Conservation (phyloP, 345 rosid species). For the rapeseed (Brassica napus) region Da-Ae NC_063435.1:5564501-5565000, state of each 20-base stretch:
- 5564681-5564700: slow-evolving; percentile 81
- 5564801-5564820: slow-evolving; percentile 2
- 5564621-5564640: slow-evolving; percentile 95
- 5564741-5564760: slow-evolving; percentile 87
- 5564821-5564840: slow-evolving; percentile 9
- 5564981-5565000: slow-evolving; percentile 22
- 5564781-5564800: slow-evolving; percentile 38
- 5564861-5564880: slow-evolving; percentile 11
- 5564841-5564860: slow-evolving; percentile 14
- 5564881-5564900: slow-evolving; percentile 82
- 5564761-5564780: slow-evolving; percentile 72
- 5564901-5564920: slow-evolving; percentile 82
- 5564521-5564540: neutral
- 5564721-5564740: slow-evolving; percentile 80
- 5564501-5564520: slow-evolving; percentile 81
- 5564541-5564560: slow-evolving; percentile 5
- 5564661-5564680: slow-evolving; percentile 94
- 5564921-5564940: slow-evolving; percentile 96
- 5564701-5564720: slow-evolving; percentile 73
- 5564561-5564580: neutral
- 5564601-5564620: slow-evolving; percentile 96
- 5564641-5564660: slow-evolving; percentile 75
- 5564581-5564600: slow-evolving; percentile 22
- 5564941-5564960: slow-evolving; percentile 94
- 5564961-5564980: slow-evolving; percentile 73